Base-by-base conservation (phyloP, 148 eudicot species). In the Camellia sinensis region DNA sequence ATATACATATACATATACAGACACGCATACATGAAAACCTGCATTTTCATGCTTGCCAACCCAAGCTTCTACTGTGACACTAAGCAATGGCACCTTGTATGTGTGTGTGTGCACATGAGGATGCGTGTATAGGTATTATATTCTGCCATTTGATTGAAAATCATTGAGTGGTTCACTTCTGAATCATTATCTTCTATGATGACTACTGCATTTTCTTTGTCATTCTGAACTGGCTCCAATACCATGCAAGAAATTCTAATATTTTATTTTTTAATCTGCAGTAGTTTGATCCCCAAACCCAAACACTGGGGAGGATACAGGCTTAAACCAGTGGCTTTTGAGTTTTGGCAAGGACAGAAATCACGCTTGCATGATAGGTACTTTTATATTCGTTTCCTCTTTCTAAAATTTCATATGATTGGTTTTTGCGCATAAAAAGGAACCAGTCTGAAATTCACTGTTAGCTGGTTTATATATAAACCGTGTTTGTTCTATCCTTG, bases 301-400 rank as follows among this genome's bases (percentile, higher is more conserved):
- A 86, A 87, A 75, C 83, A 91, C 83, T 97, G 98, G 98, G 98
- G 98, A 79, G 99, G 98, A 75, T 97, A 89, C 86, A 88, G 99
- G 77, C 89, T 97, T 78, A 90, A 85, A 86, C 99, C 99, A 7
- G 84, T 89, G 77, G 67, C 68, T 80, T 94, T 87, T 74, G 99
- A 97, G 86, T 97, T 94, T 86, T 97, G 99, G 99, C 99, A 97
- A 86, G 99, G 99, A 77, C 99, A 96, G 75, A 87, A 91, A 79
- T 96, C 99, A 81, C 99, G 98, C 80, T 86, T 96, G 85, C 99
- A 96, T 87, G 99, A 96, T 81, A 94, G 99, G 99, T 96, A 80
- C 59, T 70, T 43, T 67, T 7, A 50, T 78, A 50, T 78, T 40
- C 71, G 18, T 40, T 70, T 67, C 62, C 65, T 68, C 72, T 1